Evolutionary conservation across 352 stramenopile species (phyloP).

Genomic region (Globisporangium irregulare): DNA sequence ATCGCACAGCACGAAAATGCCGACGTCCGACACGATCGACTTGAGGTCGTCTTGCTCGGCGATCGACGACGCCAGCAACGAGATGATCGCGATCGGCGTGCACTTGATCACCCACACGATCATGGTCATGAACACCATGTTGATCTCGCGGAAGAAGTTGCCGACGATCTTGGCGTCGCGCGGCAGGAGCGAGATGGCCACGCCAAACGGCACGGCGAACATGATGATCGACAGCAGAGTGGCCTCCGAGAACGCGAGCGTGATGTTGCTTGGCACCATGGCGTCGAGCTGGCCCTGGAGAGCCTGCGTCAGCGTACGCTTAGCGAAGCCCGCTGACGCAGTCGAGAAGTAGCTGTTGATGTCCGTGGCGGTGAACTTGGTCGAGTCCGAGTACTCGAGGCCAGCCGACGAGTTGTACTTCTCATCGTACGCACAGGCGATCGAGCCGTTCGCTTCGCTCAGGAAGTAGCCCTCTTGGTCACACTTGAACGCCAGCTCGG

Average conservation of each 20-base stretch:
- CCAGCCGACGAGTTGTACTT: slow-evolving; percentile 22
- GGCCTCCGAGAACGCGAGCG: slow-evolving; percentile 30
- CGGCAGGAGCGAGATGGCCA: slow-evolving; percentile 21
- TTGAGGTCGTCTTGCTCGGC: slow-evolving; percentile 15
- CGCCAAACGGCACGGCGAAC: slow-evolving; percentile 41
- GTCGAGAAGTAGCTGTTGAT: slow-evolving; percentile 30
- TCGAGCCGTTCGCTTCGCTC: slow-evolving; percentile 6
- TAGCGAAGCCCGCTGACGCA: slow-evolving; percentile 9
- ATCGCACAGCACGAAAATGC: slow-evolving; percentile 15
- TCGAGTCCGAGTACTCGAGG: slow-evolving; percentile 7
- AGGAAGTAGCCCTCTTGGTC: slow-evolving; percentile 21
- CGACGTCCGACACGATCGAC: not conserved
- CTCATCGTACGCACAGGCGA: slow-evolving; percentile 16
- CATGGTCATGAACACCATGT: slow-evolving; percentile 42
- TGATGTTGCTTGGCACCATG: slow-evolving; percentile 42
- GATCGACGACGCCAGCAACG: slow-evolving; percentile 34
- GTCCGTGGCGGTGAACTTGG: slow-evolving; percentile 30
- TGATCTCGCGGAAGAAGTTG: slow-evolving; percentile 37
- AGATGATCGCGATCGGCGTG: slow-evolving; percentile 38
- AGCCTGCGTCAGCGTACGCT: slow-evolving; percentile 24
- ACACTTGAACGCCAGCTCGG: slow-evolving; percentile 19
- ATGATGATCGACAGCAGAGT: slow-evolving; percentile 43
- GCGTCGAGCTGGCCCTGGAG: slow-evolving; percentile 30
- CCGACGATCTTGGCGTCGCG: slow-evolving; percentile 13
- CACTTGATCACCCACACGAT: slow-evolving; percentile 43